Percentiles rank a stretch among this genome's conserved stretches.
These are phyloP conservation scores for Mortierella sp. DNA, from an alignment of 371 early-diverging fungal genomes.

Conservation along the genomic window DNA sequence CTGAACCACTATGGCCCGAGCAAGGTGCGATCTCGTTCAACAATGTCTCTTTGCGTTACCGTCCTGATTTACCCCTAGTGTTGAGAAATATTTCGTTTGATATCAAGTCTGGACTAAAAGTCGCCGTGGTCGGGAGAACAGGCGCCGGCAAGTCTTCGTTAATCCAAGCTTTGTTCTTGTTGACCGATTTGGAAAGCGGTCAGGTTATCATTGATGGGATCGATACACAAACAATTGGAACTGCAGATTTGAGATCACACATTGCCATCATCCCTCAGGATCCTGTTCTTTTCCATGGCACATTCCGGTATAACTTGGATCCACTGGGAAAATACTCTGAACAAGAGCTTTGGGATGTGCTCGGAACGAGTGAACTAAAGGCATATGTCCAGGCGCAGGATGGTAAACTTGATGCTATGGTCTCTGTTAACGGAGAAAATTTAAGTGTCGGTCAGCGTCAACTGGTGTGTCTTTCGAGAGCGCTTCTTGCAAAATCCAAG, in stretches of 20 bases:
- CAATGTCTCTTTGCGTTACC: constrained; percentile 72
- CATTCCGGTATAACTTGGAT: constrained; percentile 76
- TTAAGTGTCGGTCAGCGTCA: constrained; percentile 76
- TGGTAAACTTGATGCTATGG: constrained; percentile 58
- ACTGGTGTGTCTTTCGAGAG: constrained; percentile 73
- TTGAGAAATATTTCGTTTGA: constrained; percentile 74
- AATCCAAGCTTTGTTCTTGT: constrained; percentile 90
- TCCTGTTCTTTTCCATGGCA: constrained; percentile 89
- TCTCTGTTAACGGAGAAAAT: constrained; percentile 64
- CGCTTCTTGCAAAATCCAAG: constrained; percentile 62
- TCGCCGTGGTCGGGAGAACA: constrained; percentile 93
- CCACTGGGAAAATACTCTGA: constrained; percentile 72
- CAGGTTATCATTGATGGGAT: constrained; percentile 81
- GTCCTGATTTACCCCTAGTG: constrained; percentile 60
- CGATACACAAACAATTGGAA: constrained; percentile 82
- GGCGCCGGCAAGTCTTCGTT: constrained; percentile 94
- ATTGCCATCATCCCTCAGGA: constrained; percentile 97
- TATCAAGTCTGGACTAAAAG: constrained; percentile 78
- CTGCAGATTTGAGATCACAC: constrained; percentile 83
- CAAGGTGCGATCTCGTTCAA: constrained; percentile 69
- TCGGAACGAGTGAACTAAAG: constrained; percentile 68
- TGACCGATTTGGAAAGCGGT: constrained; percentile 87
- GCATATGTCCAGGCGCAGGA: constrained; percentile 59
- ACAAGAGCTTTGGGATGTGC: constrained; percentile 68
- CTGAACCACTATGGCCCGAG: constrained; percentile 62